Evolutionary conservation across 192 early-diverging fungal genomes (phyloP).

Genomic region (Coemansia sp.): DNA sequence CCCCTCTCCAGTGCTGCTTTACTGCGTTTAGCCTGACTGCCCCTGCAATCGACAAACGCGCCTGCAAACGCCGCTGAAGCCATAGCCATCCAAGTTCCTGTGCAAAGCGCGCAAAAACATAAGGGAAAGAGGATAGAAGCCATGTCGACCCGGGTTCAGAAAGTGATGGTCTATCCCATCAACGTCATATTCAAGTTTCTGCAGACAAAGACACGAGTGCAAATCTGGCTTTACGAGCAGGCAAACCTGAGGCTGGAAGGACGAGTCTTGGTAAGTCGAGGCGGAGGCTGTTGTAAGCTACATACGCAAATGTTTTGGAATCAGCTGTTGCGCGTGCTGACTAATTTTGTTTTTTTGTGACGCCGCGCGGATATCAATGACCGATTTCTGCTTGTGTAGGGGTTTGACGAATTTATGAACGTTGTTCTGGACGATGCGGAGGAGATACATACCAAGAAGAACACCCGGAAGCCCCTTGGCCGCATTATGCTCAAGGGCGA

Average conservation of each 20-base stretch:
- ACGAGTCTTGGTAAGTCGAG: constrained; percentile 73
- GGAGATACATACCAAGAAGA: constrained; percentile 80
- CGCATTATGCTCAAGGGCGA: constrained; percentile 96
- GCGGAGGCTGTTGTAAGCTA: not conserved
- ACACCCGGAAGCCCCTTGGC: constrained; percentile 69
- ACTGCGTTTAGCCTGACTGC: not conserved
- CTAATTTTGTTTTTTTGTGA: too few relatives aligned
- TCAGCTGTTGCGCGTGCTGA: not conserved
- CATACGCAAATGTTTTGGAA: not conserved
- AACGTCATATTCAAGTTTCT: constrained; percentile 96
- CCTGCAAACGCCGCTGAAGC: not conserved
- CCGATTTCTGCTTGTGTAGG: constrained; percentile 51
- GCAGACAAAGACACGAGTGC: constrained; percentile 86
- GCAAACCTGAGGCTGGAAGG: constrained; percentile 86
- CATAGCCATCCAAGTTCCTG: not conserved
- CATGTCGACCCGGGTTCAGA: constrained; percentile 54
- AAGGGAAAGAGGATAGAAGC: not conserved
- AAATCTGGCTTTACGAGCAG: constrained; percentile 95
- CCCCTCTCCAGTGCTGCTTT: not conserved
- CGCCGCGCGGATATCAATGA: not conserved
- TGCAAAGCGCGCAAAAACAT: not conserved
- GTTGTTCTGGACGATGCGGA: constrained; percentile 87
- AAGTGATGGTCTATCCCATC: constrained; percentile 58
- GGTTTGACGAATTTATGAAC: constrained; percentile 99
- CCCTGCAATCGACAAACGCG: not conserved